A percentile compares a stretch with the other conserved stretches of the same genome.
These are phyloP conservation scores for Erigeron philadelphicus DNA, from an alignment of 140 eudicot genomes.

Conservation along the genomic window DNA sequence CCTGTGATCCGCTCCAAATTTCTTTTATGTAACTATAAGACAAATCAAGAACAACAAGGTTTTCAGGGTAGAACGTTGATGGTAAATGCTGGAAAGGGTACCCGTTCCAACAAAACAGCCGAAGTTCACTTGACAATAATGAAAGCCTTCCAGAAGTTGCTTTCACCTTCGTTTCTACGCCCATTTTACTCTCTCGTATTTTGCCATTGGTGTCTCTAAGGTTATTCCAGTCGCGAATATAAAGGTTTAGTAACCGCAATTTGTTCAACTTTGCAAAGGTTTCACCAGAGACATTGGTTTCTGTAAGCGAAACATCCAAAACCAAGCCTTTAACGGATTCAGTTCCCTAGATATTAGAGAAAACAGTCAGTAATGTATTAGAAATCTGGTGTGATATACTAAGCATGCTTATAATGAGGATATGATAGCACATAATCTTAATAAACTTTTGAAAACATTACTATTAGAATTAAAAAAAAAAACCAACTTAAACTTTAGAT, in stretches of 20 bases:
- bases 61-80: slow-evolving; percentile 24
- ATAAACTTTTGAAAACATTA: no score
- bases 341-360: slow-evolving; percentile 24
- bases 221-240: slow-evolving; percentile 8
- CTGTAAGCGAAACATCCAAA: slow-evolving; percentile 23
- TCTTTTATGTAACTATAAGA: slow-evolving; percentile 33
- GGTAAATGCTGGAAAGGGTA: slow-evolving; percentile 34
- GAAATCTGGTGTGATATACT: not conserved
- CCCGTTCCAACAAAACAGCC: slow-evolving; percentile 37
- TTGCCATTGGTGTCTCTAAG: slow-evolving; percentile 23
- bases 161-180: slow-evolving; percentile 31
- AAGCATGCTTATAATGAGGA: not conserved
- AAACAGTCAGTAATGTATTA: not conserved
- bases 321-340: slow-evolving; percentile 26
- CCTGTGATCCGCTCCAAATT: slow-evolving; percentile 27
- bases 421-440: not conserved
- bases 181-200: slow-evolving; percentile 18
- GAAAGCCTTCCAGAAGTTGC: slow-evolving; percentile 25
- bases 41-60: slow-evolving; percentile 32
- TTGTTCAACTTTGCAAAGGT: slow-evolving; percentile 28
- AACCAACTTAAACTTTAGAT: not conserved
- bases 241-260: slow-evolving; percentile 25
- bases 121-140: slow-evolving; percentile 24
- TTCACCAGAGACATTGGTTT: slow-evolving; percentile 10
- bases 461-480: not conserved